Evolutionary conservation across 345 rosid species (phyloP).

Genomic region (Odontarrhena argentea): DNA sequence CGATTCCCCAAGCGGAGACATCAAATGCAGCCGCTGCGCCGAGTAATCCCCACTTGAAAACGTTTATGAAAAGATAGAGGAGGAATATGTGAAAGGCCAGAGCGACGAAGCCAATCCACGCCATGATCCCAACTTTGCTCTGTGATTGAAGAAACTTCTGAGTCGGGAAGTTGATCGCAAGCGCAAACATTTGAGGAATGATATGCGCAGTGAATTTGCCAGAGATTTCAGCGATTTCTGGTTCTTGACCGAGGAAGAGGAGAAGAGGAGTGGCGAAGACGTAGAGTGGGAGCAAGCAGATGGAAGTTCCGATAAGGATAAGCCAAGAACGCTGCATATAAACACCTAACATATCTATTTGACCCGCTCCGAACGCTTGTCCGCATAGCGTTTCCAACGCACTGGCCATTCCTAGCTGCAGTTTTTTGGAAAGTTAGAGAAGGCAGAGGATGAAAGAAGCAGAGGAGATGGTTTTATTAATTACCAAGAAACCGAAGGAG

Average conservation of each 20-base stretch:
- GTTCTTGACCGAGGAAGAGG: slow-evolving; percentile 67
- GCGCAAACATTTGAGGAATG: slow-evolving; percentile 90
- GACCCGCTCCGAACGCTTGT: slow-evolving; percentile 96
- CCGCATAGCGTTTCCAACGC: slow-evolving; percentile 93
- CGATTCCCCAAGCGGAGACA: slow-evolving; percentile 71
- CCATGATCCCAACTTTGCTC: slow-evolving; percentile 75
- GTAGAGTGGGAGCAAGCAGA: slow-evolving; percentile 70
- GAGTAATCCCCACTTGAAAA: slow-evolving; percentile 69
- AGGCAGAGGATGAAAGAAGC: background rate
- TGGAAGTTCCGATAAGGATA: slow-evolving; percentile 65
- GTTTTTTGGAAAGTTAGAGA: background rate
- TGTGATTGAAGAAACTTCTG: slow-evolving; percentile 90
- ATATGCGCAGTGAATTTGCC: slow-evolving; percentile 70
- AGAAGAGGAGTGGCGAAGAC: slow-evolving; percentile 75
- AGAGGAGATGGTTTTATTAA: background rate
- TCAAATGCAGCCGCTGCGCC: slow-evolving; percentile 88
- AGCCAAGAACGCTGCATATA: slow-evolving; percentile 93
- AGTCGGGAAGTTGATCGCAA: slow-evolving; percentile 81
- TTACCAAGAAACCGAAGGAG: slow-evolving; percentile 91
- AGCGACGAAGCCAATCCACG: slow-evolving; percentile 80
- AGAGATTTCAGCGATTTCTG: slow-evolving; percentile 68
- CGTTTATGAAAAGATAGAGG: slow-evolving; percentile 56
- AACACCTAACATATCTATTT: slow-evolving; percentile 70
- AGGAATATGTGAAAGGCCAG: slow-evolving; percentile 52
- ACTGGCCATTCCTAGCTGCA: slow-evolving; percentile 96